phyloP scores from a whole-genome alignment of 345 rosid genomes.

The Bruguiera gymnorhiza region DNA sequence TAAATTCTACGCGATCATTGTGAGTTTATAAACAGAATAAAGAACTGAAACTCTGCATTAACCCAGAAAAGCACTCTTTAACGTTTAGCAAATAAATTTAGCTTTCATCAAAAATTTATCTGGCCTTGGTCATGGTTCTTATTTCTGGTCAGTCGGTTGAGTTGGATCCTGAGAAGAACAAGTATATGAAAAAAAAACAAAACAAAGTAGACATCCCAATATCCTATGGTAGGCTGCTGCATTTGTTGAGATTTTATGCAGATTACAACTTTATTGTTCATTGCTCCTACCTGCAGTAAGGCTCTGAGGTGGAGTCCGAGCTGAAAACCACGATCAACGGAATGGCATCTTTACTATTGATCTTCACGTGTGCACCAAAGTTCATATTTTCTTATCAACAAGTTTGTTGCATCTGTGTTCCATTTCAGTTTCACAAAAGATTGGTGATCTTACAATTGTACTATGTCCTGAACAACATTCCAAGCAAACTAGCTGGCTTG shows the following conservation, averaged over 20 bases:
- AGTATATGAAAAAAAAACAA: background rate
- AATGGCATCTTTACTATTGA: constrained; percentile 11
- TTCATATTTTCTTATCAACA: constrained; percentile 10
- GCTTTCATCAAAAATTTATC: background rate
- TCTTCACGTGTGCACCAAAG: constrained; percentile 29
- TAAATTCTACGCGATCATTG: too few species aligned
- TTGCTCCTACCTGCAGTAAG: background rate
- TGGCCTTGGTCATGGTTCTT: background rate
- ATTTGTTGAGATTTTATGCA: constrained; percentile 17
- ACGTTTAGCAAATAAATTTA: too few species aligned
- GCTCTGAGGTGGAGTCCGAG: constrained; percentile 7
- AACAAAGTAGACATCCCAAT: constrained; percentile 10
- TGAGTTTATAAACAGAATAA: background rate
- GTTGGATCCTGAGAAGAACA: constrained; percentile 1
- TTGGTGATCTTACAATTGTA: constrained; percentile 11
- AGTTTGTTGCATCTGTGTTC: constrained; percentile 9
- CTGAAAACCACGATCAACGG: background rate
- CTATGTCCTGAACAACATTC: constrained; percentile 28
- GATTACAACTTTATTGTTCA: constrained; percentile 4
- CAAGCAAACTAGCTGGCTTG: constrained; percentile 37
- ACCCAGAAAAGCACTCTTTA: background rate
- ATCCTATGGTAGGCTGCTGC: constrained; percentile 3
- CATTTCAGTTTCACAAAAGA: background rate
- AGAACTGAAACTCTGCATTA: background rate
- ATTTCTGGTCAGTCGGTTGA: too few species aligned